Evolutionary conservation across 2,329 filamentous ascomycete genomes (phyloP), one percentile per base, ranked within the genome.

Genomic region (Pestalotiopsis sp.): DNA sequence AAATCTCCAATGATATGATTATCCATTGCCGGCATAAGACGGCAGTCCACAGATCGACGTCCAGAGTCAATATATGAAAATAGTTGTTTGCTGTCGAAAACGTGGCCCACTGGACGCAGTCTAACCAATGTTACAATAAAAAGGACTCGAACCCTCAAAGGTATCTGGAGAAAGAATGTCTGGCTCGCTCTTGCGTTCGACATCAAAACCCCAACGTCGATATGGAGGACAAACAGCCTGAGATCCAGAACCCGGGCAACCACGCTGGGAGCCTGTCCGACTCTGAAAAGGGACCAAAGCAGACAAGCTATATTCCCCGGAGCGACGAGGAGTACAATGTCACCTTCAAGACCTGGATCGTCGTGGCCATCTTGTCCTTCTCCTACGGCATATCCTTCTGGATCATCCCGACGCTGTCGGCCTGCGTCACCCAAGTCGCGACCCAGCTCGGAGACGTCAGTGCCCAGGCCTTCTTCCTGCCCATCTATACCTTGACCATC

Each of bases 331-430:
- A 80, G 65, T 81, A 80, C 70, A 73, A 77, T 68, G 78, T 81
- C 62, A 81, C 79, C 4, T 74, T 80, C 70, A 81, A 80, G 72
- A 80, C 79, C 14, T 81, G 78, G 79, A 76, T 79, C 62, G 78
- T 81, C 9, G 78, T 80, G 38, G 68, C 74, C 68, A 80, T 81
- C 66, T 71, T 81, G 11, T 73, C 78, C 0, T 68, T 78, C 55
- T 77, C 75, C 6, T 79, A 80, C 67, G 78, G 78, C 55, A 76
- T 81, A 65, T 79, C 77, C 7, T 81, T 80, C 68, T 80, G 79
- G 77, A 79, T 80, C 62, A 76, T 81, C 1, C 78, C 78, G 2
- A 70, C 75, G 6, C 68, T 80, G 48, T 77, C 74, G 35, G 70
- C 77, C 2, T 76, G 74, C 62, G 74, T 75, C 30, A 69, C 71